Evolutionary conservation across 2,329 filamentous ascomycete species (phyloP).

Genomic region (Pseudocercospora ulei): DNA sequence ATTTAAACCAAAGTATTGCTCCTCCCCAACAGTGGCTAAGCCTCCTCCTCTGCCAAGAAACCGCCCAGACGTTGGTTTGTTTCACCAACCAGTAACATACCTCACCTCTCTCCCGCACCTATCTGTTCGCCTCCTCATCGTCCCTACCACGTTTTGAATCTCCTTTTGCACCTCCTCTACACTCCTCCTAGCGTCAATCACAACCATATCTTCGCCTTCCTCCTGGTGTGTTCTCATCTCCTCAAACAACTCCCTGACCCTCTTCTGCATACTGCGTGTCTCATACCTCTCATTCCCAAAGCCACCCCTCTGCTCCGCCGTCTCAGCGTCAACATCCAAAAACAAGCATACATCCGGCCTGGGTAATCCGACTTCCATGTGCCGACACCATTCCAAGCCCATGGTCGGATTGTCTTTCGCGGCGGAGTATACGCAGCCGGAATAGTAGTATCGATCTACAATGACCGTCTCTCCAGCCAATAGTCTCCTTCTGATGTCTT

Average conservation of each 20-base stretch:
- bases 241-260: conserved; percentile 65
- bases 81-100: no score
- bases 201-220: conserved; percentile 45
- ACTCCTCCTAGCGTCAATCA: conserved; percentile 47
- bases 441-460: conserved; percentile 91
- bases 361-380: conserved; percentile 76
- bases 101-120: no score
- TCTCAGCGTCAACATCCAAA: conserved; percentile 65
- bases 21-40: no score
- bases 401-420: conserved; percentile 69
- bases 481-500: conserved; percentile 42
- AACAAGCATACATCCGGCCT: conserved; percentile 82
- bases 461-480: conserved; percentile 62
- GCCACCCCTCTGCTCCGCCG: conserved; percentile 66
- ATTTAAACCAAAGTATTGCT: no score
- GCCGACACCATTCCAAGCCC: conserved; percentile 66
- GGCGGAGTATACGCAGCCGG: conserved; percentile 82
- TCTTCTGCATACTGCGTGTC: conserved; percentile 67
- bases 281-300: conserved; percentile 89
- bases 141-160: conserved; percentile 28
- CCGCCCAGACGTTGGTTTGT: no score
- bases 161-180: conserved; percentile 45
- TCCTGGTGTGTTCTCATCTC: conserved; percentile 40
- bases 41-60: no score
- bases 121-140: no score